These are phyloP conservation scores for Astrephomene gubernaculifera DNA, from an alignment of 139 green algal species.

Conservation along the genomic window DNA sequence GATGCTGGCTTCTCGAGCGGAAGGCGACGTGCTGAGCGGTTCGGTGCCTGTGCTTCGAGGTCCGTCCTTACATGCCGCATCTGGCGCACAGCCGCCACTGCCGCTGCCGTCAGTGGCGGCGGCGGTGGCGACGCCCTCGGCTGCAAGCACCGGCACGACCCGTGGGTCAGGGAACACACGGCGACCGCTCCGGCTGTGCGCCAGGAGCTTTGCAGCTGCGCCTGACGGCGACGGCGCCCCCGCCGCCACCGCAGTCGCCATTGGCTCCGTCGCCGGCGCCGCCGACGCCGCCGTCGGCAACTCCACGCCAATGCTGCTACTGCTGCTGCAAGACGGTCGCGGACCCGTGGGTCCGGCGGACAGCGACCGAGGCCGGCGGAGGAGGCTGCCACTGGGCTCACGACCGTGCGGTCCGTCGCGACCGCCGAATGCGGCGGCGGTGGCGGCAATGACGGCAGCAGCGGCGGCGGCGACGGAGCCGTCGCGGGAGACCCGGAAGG, in stretches of 20 bases:
- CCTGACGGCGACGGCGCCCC: background rate
- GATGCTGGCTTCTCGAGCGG: too few relatives aligned
- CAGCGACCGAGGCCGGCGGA: background rate
- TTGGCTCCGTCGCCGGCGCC: background rate
- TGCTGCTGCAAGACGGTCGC: too few relatives aligned
- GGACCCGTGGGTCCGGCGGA: too few relatives aligned
- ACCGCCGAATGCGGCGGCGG: background rate
- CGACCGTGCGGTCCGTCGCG: background rate
- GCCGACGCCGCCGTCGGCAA: background rate
- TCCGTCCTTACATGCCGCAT: too few relatives aligned
- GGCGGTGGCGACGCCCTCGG: background rate
- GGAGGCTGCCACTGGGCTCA: background rate
- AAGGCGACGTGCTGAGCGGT: too few relatives aligned
- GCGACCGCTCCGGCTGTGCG: constrained; percentile 3
- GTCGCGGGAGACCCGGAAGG: too few relatives aligned
- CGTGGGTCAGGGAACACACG: constrained; percentile 24
- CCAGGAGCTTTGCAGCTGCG: background rate
- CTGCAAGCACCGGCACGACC: background rate
- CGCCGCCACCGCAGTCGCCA: too few relatives aligned
- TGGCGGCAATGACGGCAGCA: background rate
- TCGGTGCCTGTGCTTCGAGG: too few relatives aligned
- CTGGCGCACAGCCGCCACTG: too few relatives aligned
- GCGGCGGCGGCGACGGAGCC: background rate
- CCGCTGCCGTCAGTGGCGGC: background rate
- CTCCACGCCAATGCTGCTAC: too few relatives aligned